Evolutionary conservation across 805 yeast genomes (phyloP).

Genomic region (Ogataea degrootiae): DNA sequence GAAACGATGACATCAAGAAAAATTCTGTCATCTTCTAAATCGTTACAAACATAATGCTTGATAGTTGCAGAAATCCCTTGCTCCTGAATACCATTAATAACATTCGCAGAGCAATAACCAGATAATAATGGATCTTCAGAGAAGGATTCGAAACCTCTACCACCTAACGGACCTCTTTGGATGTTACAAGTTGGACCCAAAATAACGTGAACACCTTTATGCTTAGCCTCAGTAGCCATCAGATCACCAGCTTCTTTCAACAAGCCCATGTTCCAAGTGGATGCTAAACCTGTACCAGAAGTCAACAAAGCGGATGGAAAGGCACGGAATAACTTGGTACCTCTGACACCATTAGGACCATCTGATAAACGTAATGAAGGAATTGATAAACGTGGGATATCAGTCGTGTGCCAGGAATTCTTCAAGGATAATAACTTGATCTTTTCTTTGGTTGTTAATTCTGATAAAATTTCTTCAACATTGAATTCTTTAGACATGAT

Average conservation of each 20-base stretch:
- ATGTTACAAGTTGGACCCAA: constrained; percentile 37
- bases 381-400: constrained; percentile 30
- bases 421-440: constrained; percentile 24
- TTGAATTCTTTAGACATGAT: constrained; percentile 4
- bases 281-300: constrained; percentile 43
- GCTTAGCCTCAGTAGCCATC: constrained; percentile 42
- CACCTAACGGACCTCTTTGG: constrained; percentile 43
- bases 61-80: constrained; percentile 51
- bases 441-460: constrained; percentile 29
- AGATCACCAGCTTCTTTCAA: constrained; percentile 35
- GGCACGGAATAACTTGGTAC: constrained; percentile 38
- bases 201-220: constrained; percentile 39
- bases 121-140: constrained; percentile 29
- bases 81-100: constrained; percentile 52
- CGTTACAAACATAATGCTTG: constrained; percentile 63
- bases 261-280: constrained; percentile 40
- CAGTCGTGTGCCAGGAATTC: constrained; percentile 40
- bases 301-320: constrained; percentile 43
- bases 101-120: constrained; percentile 43
- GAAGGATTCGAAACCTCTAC: constrained; percentile 19
- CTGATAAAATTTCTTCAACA: constrained; percentile 17
- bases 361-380: constrained; percentile 36
- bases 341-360: constrained; percentile 48
- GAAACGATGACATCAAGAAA: constrained; percentile 48
- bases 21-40: constrained; percentile 53